phyloP scores from a whole-genome alignment of 139 green algal genomes.

The Closterium sp. region DNA sequence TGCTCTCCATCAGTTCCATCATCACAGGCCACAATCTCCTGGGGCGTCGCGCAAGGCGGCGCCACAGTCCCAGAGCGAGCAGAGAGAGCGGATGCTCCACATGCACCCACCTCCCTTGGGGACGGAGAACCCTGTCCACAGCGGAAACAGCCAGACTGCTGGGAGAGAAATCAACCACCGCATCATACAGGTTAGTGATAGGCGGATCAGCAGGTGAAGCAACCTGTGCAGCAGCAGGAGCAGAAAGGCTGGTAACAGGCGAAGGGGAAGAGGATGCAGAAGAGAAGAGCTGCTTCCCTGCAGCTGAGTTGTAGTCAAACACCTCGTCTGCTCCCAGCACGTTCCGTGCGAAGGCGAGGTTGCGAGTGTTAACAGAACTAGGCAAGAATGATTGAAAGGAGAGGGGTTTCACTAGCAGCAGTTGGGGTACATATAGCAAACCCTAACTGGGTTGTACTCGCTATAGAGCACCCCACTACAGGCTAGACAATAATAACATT shows the following conservation, averaged over 20 bases:
- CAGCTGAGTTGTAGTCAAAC: neutral
- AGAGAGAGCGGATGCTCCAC: too few relatives aligned
- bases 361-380: neutral
- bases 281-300: too few relatives aligned
- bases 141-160: neutral
- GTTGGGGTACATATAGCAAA: too few relatives aligned
- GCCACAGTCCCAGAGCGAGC: neutral
- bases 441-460: too few relatives aligned
- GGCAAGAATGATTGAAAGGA: too few relatives aligned
- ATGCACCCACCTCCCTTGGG: neutral
- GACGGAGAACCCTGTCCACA: neutral
- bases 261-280: too few relatives aligned
- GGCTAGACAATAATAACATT: too few relatives aligned
- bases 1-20: neutral
- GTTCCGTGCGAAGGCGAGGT: slow-evolving; percentile 4
- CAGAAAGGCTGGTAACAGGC: too few relatives aligned
- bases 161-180: neutral
- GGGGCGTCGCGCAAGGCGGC: neutral
- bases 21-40: neutral
- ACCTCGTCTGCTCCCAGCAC: slow-evolving; percentile 13
- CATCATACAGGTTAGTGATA: neutral
- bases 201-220: neutral
- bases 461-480: too few relatives aligned
- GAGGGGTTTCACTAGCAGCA: too few relatives aligned
- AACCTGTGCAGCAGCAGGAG: neutral